Evolutionary conservation across 192 early-diverging fungal species (phyloP).

Genomic region (Chytriomyces hyalinus): DNA sequence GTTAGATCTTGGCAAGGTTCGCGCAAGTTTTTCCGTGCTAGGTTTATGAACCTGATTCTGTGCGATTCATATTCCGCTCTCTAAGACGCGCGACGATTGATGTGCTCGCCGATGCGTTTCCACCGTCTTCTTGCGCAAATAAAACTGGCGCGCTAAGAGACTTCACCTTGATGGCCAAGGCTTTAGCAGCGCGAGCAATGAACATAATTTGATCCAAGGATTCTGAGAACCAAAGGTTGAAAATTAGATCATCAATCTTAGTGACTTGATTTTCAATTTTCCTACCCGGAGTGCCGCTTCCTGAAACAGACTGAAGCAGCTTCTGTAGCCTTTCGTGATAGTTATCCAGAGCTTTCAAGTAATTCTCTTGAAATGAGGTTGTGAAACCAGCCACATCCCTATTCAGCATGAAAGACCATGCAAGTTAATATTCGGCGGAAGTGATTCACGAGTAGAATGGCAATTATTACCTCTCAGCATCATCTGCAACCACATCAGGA

Average conservation of each 20-base stretch:
- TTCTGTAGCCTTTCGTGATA: conserved; percentile 12
- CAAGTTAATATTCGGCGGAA: background rate
- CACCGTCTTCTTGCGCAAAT: background rate
- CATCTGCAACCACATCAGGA: background rate
- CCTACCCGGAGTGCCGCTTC: background rate
- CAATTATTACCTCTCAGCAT: background rate
- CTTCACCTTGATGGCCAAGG: conserved; percentile 13
- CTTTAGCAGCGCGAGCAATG: conserved; percentile 17
- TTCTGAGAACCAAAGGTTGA: background rate
- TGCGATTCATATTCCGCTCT: background rate
- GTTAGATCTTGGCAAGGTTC: no score
- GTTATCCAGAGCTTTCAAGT: conserved; percentile 11
- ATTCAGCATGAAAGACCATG: background rate
- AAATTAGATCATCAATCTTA: background rate
- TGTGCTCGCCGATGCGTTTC: background rate
- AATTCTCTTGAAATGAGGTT: conserved; percentile 20
- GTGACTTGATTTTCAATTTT: background rate
- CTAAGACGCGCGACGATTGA: conserved; percentile 2
- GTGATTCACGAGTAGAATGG: no score
- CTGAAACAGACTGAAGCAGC: background rate
- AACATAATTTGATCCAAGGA: conserved; percentile 10
- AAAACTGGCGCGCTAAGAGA: background rate
- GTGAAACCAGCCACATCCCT: conserved; percentile 13
- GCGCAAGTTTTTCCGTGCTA: no score
- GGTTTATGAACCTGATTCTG: no score